Evolutionary conservation across 2,329 filamentous ascomycete species (phyloP), one percentile per base, ranked within the genome.

Genomic region (Xylariales sp.): DNA sequence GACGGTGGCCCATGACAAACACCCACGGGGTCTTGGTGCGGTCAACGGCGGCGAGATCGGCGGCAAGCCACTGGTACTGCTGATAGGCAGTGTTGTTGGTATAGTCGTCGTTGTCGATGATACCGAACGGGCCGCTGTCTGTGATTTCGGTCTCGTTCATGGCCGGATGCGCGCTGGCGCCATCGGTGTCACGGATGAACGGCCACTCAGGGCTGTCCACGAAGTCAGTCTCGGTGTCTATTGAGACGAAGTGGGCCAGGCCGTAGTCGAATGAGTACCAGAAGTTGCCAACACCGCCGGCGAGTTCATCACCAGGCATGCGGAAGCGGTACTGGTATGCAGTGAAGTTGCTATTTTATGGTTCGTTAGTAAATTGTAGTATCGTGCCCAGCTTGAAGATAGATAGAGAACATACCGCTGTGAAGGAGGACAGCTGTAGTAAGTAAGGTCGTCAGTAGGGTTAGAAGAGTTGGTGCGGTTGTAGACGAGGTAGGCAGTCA

Each of bases 191-290:
- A 62, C 66, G 2, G 68, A 68, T 6, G 50, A 62, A 0, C 51
- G 52, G 0, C 55, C 58, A 38, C 73, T 69, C 1, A 73, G 74
- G 0, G 71, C 72, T 66, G 29, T 64, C 38, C 3, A 62, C 47
- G 44, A 78, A 76, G 55, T 78, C 74, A 3, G 74, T 78, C 46
- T 78, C 74, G 1, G 72, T 77, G 57, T 78, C 59, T 43, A 78
- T 63, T 69, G 74, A 72, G 27, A 68, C 59, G 38, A 74, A 54
- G 50, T 78, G 74, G 1, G 60, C 65, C 67, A 76, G 71, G 42
- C 74, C 74, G 52, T 78, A 76, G 40, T 78, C 74, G 49, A 78
- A 79, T 0, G 70, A 74, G 58, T 75, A 78, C 74, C 74, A 78
- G 49, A 77, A 76, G 1, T 72, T 69, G 13, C 72, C 68, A 13